Evolutionary conservation across 2,329 filamentous ascomycete species (phyloP).

Genomic region (Scytalidium lignicola): DNA sequence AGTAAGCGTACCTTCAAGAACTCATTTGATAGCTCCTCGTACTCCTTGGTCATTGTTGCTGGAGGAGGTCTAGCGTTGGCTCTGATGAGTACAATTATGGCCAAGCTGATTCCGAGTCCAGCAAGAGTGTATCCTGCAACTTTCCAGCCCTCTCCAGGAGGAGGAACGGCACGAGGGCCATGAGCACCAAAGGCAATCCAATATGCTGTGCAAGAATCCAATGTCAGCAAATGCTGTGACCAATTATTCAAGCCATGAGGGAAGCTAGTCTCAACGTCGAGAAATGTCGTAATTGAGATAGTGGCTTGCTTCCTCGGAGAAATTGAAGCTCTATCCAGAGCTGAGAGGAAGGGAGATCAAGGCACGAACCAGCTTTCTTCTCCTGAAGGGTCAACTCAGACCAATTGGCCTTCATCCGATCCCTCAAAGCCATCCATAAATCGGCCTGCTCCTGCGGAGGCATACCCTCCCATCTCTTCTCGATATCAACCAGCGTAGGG

Average conservation of each 20-base stretch:
- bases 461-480: conserved; percentile 99
- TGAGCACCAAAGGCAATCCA: conserved; percentile 98
- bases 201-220: conserved; percentile 64
- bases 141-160: conserved; percentile 79
- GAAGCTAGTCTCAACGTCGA: not conserved
- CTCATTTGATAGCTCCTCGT: conserved; percentile 93
- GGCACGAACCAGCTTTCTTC: conserved; percentile 91
- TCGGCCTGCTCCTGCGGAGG: conserved; percentile 98
- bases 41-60: conserved; percentile 92
- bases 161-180: conserved; percentile 77
- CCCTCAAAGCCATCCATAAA: conserved; percentile 95
- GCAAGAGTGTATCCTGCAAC: conserved; percentile 68
- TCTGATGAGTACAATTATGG: conserved; percentile 69
- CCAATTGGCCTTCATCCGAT: conserved; percentile 99
- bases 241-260: conserved; percentile 5
- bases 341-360: not conserved
- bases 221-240: conserved; percentile 27
- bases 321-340: not conserved
- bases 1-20: conserved; percentile 71
- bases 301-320: no score
- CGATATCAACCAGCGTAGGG: conserved; percentile 94
- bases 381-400: conserved; percentile 89
- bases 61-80: conserved; percentile 67
- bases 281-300: not conserved
- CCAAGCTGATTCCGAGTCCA: conserved; percentile 62